A percentile compares a stretch with the other conserved stretches of the same genome.
phyloP scores from a whole-genome alignment of 257 asterid genomes.

The Mentha longifolia region DNA sequence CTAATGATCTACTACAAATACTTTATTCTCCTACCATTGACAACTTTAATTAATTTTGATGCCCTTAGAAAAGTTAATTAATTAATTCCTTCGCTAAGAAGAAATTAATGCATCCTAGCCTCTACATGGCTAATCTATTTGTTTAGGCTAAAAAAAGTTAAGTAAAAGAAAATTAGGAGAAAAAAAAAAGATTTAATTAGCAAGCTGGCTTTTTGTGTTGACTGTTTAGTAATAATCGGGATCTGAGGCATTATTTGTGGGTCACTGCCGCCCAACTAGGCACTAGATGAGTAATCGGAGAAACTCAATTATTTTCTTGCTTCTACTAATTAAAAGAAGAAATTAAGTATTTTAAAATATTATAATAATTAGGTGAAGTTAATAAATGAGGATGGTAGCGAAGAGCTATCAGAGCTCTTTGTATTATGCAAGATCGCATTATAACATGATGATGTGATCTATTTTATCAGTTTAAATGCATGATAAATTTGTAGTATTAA shows the following conservation, averaged over 20 bases:
- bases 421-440: neutral
- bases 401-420: neutral
- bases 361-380: neutral
- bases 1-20: neutral
- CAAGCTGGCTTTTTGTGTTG: conserved; percentile 2
- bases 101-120: neutral
- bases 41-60: neutral
- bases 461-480: neutral
- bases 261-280: conserved; percentile 13
- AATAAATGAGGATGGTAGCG: neutral
- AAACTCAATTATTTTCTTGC: neutral
- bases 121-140: neutral
- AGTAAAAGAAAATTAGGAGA: neutral
- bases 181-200: neutral
- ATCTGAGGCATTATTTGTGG: conserved; percentile 14
- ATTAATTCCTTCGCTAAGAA: neutral
- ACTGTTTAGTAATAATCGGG: neutral
- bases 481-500: neutral
- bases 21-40: neutral
- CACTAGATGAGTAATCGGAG: neutral
- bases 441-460: neutral
- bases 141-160: neutral
- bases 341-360: neutral
- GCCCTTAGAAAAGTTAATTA: neutral
- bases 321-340: neutral